These are phyloP conservation scores for Takashimella koratensis DNA, from an alignment of 1,284 basidiomycete genomes.

Conservation along the genomic window DNA sequence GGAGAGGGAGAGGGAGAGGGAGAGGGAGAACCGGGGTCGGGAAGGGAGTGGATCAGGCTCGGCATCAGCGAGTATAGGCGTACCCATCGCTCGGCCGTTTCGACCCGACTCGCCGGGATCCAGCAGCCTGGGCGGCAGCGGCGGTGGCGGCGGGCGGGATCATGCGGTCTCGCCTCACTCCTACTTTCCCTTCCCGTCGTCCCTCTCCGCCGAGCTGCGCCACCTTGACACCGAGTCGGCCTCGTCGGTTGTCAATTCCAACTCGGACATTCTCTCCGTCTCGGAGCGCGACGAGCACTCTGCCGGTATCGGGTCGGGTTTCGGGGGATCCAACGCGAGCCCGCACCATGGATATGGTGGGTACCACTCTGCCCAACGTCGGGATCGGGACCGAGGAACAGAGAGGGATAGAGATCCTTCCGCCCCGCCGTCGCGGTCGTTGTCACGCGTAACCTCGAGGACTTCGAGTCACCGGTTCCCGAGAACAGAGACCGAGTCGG, in stretches of 20 bases:
- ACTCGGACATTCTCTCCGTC: neutral
- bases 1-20: slow-evolving; percentile 12
- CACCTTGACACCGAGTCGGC: neutral
- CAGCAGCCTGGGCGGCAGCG: neutral
- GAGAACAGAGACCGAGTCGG: slow-evolving; percentile 26
- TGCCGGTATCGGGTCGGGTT: neutral
- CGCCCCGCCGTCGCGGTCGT: slow-evolving; percentile 30
- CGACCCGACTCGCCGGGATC: neutral
- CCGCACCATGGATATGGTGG: neutral
- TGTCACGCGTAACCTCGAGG: slow-evolving; percentile 38
- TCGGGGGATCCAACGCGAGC: neutral
- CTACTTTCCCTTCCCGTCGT: neutral
- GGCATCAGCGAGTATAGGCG: neutral
- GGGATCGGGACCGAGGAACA: neutral
- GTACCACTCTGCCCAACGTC: neutral
- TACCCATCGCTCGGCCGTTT: neutral
- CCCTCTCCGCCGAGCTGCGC: neutral
- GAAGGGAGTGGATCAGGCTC: slow-evolving; percentile 1
- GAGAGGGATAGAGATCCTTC: slow-evolving; percentile 27
- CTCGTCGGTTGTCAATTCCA: neutral
- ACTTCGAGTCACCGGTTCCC: slow-evolving; percentile 33
- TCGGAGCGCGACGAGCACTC: neutral
- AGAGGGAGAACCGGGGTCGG: neutral
- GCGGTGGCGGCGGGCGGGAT: neutral
- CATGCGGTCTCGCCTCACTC: neutral